These are phyloP conservation scores for Geotrichum fermentans DNA, from an alignment of 1,139 yeast species.

Conservation along the genomic window DNA sequence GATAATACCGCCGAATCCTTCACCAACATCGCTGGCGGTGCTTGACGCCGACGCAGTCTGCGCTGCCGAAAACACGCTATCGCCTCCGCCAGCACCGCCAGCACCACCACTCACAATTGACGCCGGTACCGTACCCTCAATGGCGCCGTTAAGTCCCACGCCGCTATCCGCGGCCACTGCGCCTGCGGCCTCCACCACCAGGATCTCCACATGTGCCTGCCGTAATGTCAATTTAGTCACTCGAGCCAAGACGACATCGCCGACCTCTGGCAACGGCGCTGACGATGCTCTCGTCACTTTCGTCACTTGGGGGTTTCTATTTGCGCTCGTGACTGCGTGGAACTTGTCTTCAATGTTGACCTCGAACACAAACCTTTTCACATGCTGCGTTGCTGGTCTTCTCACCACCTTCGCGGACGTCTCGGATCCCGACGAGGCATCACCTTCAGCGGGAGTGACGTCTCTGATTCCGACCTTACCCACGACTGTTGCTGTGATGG, in stretches of 20 bases:
- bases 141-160: constrained; percentile 56
- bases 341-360: constrained; percentile 39
- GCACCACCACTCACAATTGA: constrained; percentile 13
- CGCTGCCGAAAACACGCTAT: constrained; percentile 37
- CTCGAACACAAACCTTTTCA: constrained; percentile 28
- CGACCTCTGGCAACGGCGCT: constrained; percentile 68
- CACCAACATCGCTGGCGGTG: constrained; percentile 68
- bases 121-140: constrained; percentile 27
- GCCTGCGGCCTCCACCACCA: constrained; percentile 68
- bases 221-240: constrained; percentile 62
- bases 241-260: constrained; percentile 74
- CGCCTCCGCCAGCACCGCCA: constrained; percentile 41
- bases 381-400: neutral
- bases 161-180: constrained; percentile 61
- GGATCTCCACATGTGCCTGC: constrained; percentile 78
- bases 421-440: neutral
- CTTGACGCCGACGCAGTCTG: constrained; percentile 40
- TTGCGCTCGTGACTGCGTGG: constrained; percentile 23
- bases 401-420: neutral
- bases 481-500: constrained; percentile 62
- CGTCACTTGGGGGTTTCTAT: constrained; percentile 24
- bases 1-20: constrained; percentile 84
- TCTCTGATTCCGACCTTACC: constrained; percentile 46
- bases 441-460: constrained; percentile 3
- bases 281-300: constrained; percentile 30